A percentile compares a stretch with the other conserved stretches of the same genome.
phyloP scores from a whole-genome alignment of 1,284 basidiomycete species.

The Ceratorhiza oryzae-sativae region DNA sequence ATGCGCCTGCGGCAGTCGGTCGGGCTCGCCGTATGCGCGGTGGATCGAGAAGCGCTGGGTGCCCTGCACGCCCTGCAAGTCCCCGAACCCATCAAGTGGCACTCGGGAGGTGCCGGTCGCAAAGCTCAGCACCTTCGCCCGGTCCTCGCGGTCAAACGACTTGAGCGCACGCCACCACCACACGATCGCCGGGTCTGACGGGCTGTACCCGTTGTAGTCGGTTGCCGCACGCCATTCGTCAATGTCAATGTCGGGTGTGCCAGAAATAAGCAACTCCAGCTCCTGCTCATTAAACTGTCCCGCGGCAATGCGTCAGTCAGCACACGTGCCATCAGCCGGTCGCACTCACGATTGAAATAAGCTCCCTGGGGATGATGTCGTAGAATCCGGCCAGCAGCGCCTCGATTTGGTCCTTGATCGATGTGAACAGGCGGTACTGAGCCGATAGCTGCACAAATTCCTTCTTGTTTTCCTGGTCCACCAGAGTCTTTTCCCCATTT shows the following conservation, averaged over 20 bases:
- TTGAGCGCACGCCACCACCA: conserved; percentile 99
- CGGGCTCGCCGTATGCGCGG: conserved; percentile 84
- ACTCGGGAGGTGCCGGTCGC: conserved; percentile 95
- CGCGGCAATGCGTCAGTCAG: neutral
- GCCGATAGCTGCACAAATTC: conserved; percentile 95
- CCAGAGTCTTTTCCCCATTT: conserved; percentile 79
- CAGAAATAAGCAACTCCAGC: conserved; percentile 96
- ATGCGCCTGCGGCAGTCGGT: conserved; percentile 88
- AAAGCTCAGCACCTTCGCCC: conserved; percentile 96
- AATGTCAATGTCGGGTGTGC: conserved; percentile 97
- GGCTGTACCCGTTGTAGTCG: conserved; percentile 85
- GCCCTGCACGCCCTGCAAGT: conserved; percentile 90
- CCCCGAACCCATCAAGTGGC: conserved; percentile 90
- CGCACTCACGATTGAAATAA: conserved; percentile 73
- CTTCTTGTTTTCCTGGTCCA: conserved; percentile 94
- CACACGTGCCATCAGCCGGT: neutral
- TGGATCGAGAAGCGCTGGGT: conserved; percentile 97
- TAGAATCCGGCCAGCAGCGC: conserved; percentile 92
- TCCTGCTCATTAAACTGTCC: conserved; percentile 99
- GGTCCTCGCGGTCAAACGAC: conserved; percentile 95
- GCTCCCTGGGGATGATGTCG: conserved; percentile 90
- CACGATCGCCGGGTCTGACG: conserved; percentile 91
- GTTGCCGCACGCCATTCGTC: conserved; percentile 98
- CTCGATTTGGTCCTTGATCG: conserved; percentile 97
- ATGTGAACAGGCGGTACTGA: conserved; percentile 91